Base-by-base conservation (phyloP, 371 early-diverging fungal genomes). In the Umbelopsis sp. region DNA sequence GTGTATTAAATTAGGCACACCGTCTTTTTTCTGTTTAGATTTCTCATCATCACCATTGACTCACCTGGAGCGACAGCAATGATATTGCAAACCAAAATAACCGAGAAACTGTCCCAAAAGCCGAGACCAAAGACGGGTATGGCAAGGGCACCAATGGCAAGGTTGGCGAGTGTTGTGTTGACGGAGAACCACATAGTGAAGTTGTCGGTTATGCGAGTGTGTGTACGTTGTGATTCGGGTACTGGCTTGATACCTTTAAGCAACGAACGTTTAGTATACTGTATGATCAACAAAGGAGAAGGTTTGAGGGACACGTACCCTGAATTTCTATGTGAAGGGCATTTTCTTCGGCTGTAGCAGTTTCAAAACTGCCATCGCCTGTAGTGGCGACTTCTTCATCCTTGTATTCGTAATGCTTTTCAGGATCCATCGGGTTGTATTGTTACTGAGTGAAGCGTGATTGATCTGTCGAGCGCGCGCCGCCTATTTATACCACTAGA, bases 141-240 rank as follows among this genome's bases (percentile, higher is more conserved):
- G 10, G 63, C 70, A 8, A 70, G 11, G 7, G 63, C 48, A 12
- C 70, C 70, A 8, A 70, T 25, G 0, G 67, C 35, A 6, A 70
- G 24, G 32, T 52, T 37, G 44, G 53, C 46, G 1, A 62, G 38
- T 11, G 44, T 66, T n/a, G 70, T 51, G 41, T 63, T 63, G 52
- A 70, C 63, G 24, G 57, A 63, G 50, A 66, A 70, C 70, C 70
- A 70, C 18, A 70, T 25, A 1, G 70, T 70, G 44, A 70, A 70
- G 37, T 70, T 70, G 35, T 70, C 70, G 11, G 38, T 25, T 1
- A 66, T 70, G n/a, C 67, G 66, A 18, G 50, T 63, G 35, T 70
- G 70, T 22, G 70, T 67, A 14, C 70, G 70, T 10, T 67, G 62
- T 20, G 66, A 29, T 35, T 70, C 70, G 24, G 70, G 63, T 12